These are phyloP conservation scores for Venturia nashicola DNA, from an alignment of 2,329 filamentous ascomycete genomes.

Conservation along the genomic window DNA sequence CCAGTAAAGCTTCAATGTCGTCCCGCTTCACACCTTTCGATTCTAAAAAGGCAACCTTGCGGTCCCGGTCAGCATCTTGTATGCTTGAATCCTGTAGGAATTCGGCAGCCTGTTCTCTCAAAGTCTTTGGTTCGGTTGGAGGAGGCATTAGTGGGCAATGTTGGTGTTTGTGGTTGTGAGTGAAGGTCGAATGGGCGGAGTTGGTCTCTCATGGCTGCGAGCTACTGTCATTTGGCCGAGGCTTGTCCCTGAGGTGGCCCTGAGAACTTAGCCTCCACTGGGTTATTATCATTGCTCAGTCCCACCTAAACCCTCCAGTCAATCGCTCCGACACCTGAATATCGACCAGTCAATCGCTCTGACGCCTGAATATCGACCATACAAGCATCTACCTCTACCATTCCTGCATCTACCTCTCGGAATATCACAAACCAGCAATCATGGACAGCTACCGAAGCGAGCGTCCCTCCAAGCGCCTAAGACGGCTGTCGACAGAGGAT, in stretches of 20 bases:
- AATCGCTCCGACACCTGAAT: neutral
- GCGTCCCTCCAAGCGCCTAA: conserved; percentile 25
- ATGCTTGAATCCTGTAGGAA: conserved; percentile 70
- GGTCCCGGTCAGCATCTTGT: conserved; percentile 52
- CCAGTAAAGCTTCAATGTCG: conserved; percentile 57
- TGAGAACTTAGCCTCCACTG: neutral
- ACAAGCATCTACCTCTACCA: neutral
- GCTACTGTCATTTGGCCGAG: too few species aligned
- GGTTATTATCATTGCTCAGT: neutral
- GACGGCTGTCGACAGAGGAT: conserved; percentile 28
- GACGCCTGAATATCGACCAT: neutral
- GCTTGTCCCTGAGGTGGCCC: neutral
- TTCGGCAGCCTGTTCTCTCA: conserved; percentile 50
- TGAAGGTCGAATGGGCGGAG: neutral
- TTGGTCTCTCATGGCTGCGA: too few species aligned
- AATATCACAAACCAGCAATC: neutral
- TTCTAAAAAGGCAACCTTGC: conserved; percentile 64
- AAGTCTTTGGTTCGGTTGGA: conserved; percentile 8
- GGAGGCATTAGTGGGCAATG: neutral
- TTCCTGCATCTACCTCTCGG: neutral
- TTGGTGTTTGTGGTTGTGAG: neutral
- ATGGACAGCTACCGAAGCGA: conserved; percentile 10
- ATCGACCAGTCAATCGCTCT: neutral
- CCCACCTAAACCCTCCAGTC: too few species aligned
- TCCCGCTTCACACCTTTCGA: conserved; percentile 58